phyloP scores from a whole-genome alignment of 1,284 basidiomycete genomes.

The Retiboletus flavoniger region DNA sequence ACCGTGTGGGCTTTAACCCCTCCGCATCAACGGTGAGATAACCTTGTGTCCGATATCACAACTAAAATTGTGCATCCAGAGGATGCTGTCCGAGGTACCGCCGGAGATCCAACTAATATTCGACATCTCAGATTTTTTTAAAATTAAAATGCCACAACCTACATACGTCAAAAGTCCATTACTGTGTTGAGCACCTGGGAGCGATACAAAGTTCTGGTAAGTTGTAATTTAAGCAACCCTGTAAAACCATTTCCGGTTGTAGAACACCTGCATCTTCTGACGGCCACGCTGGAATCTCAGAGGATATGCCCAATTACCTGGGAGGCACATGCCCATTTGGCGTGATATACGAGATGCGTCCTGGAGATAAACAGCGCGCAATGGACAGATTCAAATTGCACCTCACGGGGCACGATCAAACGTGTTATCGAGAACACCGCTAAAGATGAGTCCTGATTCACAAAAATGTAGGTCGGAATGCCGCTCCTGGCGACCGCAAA shows the following conservation, averaged over 20 bases:
- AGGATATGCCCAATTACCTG: background rate
- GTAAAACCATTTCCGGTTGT: conserved; percentile 3
- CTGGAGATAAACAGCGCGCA: conserved; percentile 22
- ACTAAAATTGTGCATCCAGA: conserved; percentile 25
- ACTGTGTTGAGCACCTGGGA: background rate
- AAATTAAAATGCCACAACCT: background rate
- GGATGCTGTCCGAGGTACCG: background rate
- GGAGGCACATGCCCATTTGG: conserved; percentile 4
- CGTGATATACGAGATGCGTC: conserved; percentile 4
- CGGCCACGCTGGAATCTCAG: conserved; percentile 1
- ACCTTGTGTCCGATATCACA: conserved; percentile 17
- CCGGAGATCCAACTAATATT: background rate
- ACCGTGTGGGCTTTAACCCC: conserved; percentile 3
- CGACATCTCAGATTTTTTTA: background rate
- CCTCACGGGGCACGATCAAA: conserved; percentile 18
- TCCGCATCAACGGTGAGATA: conserved; percentile 11
- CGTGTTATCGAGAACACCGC: conserved; percentile 14
- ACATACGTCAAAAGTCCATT: conserved; percentile 1
- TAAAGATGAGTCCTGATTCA: conserved; percentile 3
- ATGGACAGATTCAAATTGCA: conserved; percentile 21
- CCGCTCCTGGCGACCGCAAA: conserved; percentile 11
- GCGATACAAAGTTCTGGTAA: conserved; percentile 13
- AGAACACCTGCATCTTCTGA: conserved; percentile 3
- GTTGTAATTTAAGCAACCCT: conserved; percentile 12
- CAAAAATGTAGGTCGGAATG: conserved; percentile 12